Percentiles rank a stretch among this genome's conserved stretches.
phyloP scores from a whole-genome alignment of 2,329 filamentous ascomycete genomes.

The Cordyceps fumosorosea region DNA sequence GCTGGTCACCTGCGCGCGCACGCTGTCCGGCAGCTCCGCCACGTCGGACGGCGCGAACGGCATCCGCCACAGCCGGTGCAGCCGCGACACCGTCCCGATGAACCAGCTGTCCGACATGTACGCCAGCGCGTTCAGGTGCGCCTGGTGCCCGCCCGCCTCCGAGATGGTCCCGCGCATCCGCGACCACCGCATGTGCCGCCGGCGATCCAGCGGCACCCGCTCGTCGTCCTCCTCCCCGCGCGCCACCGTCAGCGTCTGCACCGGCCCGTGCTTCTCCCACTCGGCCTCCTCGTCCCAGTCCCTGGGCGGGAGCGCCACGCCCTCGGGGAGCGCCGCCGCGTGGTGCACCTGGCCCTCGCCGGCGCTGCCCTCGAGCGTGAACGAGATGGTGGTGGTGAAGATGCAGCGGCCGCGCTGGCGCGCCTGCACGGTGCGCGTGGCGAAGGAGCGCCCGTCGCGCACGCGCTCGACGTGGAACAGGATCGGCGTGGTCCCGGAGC shows the following conservation, averaged over 20 bases:
- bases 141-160: constrained; percentile 63
- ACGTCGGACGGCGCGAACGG: constrained; percentile 48
- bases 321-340: constrained; percentile 51
- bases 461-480: constrained; percentile 94
- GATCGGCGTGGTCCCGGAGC: constrained; percentile 76
- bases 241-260: constrained; percentile 35
- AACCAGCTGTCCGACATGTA: constrained; percentile 94
- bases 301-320: constrained; percentile 31
- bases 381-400: constrained; percentile 92
- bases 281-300: constrained; percentile 38
- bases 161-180: constrained; percentile 69
- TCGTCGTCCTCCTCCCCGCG: constrained; percentile 21
- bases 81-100: constrained; percentile 77
- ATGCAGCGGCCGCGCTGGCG: constrained; percentile 82
- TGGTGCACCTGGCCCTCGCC: constrained; percentile 54
- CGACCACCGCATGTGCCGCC: constrained; percentile 68
- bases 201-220: constrained; percentile 49
- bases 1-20: constrained; percentile 29
- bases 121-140: constrained; percentile 80
- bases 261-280: constrained; percentile 44
- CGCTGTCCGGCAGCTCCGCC: constrained; percentile 39
- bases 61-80: constrained; percentile 75
- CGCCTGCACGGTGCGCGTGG: constrained; percentile 93
- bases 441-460: constrained; percentile 81
- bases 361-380: constrained; percentile 61